Percentiles rank a stretch among this genome's conserved stretches.
These are phyloP conservation scores for Chaetomiaceae sp. DNA, from an alignment of 2,329 filamentous ascomycete genomes.

Conservation along the genomic window DNA sequence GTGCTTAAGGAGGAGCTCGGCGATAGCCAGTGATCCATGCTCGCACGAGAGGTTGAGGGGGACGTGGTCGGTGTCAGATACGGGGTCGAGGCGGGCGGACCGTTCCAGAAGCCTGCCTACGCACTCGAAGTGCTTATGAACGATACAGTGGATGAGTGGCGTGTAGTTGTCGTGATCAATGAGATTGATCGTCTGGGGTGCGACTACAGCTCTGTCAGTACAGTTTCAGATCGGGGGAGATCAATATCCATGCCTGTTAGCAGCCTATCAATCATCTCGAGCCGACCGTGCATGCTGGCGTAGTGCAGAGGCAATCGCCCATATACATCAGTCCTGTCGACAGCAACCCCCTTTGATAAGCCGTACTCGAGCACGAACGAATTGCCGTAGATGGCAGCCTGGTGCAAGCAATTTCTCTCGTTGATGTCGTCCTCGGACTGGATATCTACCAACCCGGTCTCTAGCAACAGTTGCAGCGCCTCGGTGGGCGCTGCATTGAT, in stretches of 20 bases:
- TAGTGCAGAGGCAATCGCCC: constrained; percentile 92
- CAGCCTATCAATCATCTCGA: constrained; percentile 75
- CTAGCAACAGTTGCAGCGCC: constrained; percentile 70
- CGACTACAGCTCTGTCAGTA: constrained; percentile 41
- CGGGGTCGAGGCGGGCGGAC: constrained; percentile 80
- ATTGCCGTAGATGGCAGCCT: constrained; percentile 92
- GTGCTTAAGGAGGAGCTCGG: constrained; percentile 76
- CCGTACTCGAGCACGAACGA: constrained; percentile 71
- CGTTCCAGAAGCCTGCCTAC: constrained; percentile 72
- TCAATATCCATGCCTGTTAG: constrained; percentile 56
- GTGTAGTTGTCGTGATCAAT: constrained; percentile 98
- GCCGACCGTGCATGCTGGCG: constrained; percentile 87
- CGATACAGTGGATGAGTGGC: constrained; percentile 89
- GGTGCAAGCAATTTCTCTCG: constrained; percentile 91
- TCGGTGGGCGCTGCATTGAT: constrained; percentile 79
- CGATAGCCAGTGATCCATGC: constrained; percentile 79
- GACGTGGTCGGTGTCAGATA: constrained; percentile 84
- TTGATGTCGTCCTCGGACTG: constrained; percentile 96
- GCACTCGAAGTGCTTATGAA: constrained; percentile 76
- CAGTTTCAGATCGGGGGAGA: too few species aligned
- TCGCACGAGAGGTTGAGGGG: constrained; percentile 94
- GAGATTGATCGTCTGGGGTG: constrained; percentile 72
- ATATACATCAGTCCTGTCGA: constrained; percentile 83
- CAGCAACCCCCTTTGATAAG: constrained; percentile 69
- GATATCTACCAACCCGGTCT: constrained; percentile 81